Evolutionary conservation across 2,329 filamentous ascomycete species (phyloP), one percentile per base, ranked within the genome.

Genomic region (Cladosporium austrohemisphaericum): DNA sequence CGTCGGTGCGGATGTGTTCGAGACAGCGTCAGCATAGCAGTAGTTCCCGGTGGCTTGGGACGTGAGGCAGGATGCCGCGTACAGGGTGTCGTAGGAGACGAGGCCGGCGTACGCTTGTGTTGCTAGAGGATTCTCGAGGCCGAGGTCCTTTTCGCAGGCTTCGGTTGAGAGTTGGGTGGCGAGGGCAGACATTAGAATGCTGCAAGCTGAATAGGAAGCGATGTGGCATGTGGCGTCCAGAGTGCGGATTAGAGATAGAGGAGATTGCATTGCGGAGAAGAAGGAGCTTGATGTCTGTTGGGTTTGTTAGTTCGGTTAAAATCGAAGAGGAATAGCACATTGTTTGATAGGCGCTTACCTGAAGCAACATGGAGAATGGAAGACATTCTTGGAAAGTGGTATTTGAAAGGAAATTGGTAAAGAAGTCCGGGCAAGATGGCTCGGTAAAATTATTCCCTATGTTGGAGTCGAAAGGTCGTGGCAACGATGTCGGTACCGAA

Each of bases 11-110:
- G 80, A 79, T 5, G 72, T 65, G 68, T 95, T 95, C 40, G 86
- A 89, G 52, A 91, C 82, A 41, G 92, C 89, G 58, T 88, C 85
- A 57, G 87, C 87, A 66, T 89, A 96, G 72, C 79, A 96, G 57
- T 82, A 78, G 43, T 76, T 76, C 1, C 82, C 83, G 0, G 80
- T 75, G 22, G 50, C 41, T 16, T 45, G 36, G 63, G 88, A 80
- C 52, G 81, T 82, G 16, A 95, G 77, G 65, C 93, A 98, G 5
- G 85, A 85, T 3, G 89, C 88, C 41, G 81, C 77, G 71, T 92
- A 95, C 23, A 95, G 71, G 22, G 85, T 78, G 55, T 83, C 75
- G 70, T 96, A 98, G 36, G 88, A 79, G 18, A 81, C 68, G 60
- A 97, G 78, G 38, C 88, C 89, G 33, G 80, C 74, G 64, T 90